A percentile compares a stretch with the other conserved stretches of the same genome.
Conservation (phyloP, 2,329 filamentous ascomycete species). For the Rhexocercosporidium sp. region DNA sequence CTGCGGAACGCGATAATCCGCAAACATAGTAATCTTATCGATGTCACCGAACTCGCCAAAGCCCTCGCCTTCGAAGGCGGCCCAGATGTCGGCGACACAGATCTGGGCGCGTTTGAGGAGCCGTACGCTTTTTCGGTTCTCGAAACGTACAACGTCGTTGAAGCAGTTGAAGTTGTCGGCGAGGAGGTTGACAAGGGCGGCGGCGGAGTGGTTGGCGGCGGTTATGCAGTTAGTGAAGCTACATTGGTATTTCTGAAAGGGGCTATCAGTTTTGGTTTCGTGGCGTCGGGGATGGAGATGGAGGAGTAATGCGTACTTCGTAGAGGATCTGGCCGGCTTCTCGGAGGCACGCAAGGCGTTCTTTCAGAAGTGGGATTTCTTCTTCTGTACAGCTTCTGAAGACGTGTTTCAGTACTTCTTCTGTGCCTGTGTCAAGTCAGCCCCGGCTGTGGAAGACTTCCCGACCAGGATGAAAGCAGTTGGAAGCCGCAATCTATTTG, state of each 20-base stretch:
- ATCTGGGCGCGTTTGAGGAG: constrained; percentile 96
- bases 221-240: constrained; percentile 76
- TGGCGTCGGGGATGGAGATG: neutral
- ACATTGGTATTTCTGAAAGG: constrained; percentile 77
- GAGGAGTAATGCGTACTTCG: constrained; percentile 58
- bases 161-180: constrained; percentile 85
- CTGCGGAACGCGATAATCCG: constrained; percentile 96
- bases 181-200: constrained; percentile 83
- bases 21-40: constrained; percentile 97
- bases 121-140: constrained; percentile 73
- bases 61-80: constrained; percentile 82
- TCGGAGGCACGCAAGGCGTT: constrained; percentile 78
- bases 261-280: constrained; percentile 17
- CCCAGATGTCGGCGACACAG: constrained; percentile 94
- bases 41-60: constrained; percentile 89
- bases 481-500: too few species aligned
- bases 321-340: constrained; percentile 83
- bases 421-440: constrained; percentile 48
- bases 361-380: constrained; percentile 80
- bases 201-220: constrained; percentile 78
- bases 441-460: neutral
- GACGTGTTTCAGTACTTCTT: constrained; percentile 74
- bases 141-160: constrained; percentile 77
- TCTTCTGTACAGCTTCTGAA: constrained; percentile 89
- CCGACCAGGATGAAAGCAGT: neutral